Conservation (phyloP, 176 grass and related monocot species). For the Raddia distichophylla region DNA sequence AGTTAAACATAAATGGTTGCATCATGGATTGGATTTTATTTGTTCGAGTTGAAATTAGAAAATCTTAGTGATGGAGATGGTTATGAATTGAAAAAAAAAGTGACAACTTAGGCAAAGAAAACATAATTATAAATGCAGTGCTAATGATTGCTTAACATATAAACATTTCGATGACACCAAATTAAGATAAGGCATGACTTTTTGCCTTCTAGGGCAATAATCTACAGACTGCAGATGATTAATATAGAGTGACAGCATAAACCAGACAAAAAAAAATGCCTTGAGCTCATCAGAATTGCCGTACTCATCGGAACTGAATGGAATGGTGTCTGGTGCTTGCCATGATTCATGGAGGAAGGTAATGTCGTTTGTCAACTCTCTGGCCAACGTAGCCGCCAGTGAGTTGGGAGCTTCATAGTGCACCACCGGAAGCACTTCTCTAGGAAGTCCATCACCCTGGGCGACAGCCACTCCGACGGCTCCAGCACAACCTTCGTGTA, state of each 20-base stretch:
- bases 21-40: not conserved
- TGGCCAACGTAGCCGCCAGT: no score
- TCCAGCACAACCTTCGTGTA: no score
- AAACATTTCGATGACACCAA: constrained; percentile 13
- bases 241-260: not conserved
- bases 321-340: no score
- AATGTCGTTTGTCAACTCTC: no score
- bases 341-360: no score
- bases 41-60: not conserved
- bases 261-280: not conserved
- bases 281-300: no score
- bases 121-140: not conserved
- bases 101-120: not conserved
- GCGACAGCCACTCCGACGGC: no score
- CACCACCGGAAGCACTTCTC: no score
- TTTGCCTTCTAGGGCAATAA: not conserved
- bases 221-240: not conserved
- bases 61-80: not conserved
- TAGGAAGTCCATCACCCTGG: no score
- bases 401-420: no score
- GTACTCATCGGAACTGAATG: no score
- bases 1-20: not conserved
- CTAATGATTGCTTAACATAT: not conserved
- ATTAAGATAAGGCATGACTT: not conserved
- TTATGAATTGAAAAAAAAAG: constrained; percentile 1